Percentiles rank a stretch among this genome's conserved stretches.
These are phyloP conservation scores for Escovopsis sp. DNA, from an alignment of 2,329 filamentous ascomycete genomes.

Conservation along the genomic window DNA sequence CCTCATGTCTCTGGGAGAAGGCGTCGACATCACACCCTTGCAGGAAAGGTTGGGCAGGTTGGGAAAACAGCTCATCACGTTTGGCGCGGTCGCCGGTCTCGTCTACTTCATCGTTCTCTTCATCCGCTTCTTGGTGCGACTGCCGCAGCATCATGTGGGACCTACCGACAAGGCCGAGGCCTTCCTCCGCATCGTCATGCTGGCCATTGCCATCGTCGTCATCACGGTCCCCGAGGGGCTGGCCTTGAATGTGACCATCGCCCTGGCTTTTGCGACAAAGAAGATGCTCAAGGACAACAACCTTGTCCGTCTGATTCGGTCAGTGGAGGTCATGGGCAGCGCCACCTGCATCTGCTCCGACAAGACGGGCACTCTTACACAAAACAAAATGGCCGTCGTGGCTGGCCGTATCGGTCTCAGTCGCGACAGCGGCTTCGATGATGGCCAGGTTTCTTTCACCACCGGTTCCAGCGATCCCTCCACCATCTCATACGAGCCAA, in stretches of 20 bases:
- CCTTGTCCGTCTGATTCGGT: constrained; percentile 41
- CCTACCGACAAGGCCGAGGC: constrained; percentile 37
- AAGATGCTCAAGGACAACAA: constrained; percentile 51
- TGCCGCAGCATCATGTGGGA: constrained; percentile 21
- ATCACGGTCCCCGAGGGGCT: constrained; percentile 47
- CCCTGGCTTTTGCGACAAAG: constrained; percentile 47
- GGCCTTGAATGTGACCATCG: constrained; percentile 45
- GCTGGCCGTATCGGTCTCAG: constrained; percentile 35
- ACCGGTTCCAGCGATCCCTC: constrained; percentile 1
- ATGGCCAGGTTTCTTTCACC: constrained; percentile 13
- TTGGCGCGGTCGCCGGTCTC: constrained; percentile 24
- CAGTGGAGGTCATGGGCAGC: constrained; percentile 51
- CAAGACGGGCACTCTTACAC: constrained; percentile 51
- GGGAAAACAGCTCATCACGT: constrained; percentile 54
- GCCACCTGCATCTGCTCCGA: constrained; percentile 50
- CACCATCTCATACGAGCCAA: constrained; percentile 6
- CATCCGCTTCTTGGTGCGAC: constrained; percentile 22
- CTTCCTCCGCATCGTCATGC: constrained; percentile 44
- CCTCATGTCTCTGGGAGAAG: constrained; percentile 63
- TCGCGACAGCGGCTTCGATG: constrained; percentile 20
- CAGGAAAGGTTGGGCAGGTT: constrained; percentile 65
- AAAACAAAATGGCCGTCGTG: constrained; percentile 49
- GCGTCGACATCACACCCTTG: constrained; percentile 62
- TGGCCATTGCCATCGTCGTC: constrained; percentile 43
- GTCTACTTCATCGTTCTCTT: constrained; percentile 28